phyloP scores from a whole-genome alignment of 75 land plant species.

The Pinus tabuliformis region DNA sequence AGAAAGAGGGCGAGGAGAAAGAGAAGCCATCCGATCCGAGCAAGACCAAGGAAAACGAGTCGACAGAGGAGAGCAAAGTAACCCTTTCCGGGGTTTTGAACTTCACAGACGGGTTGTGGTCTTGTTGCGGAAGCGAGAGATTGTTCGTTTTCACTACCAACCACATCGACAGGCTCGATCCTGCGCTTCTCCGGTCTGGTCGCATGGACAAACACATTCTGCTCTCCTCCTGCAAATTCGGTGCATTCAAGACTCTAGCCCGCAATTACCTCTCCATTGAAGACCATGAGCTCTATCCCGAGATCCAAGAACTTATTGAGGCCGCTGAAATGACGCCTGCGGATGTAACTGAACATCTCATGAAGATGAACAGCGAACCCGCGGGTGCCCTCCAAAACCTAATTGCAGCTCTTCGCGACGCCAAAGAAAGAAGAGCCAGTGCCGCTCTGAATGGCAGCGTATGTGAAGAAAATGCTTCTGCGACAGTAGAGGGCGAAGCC shows the following conservation, averaged over 20 bases:
- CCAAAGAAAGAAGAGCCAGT: background rate
- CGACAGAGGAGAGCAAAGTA: constrained; percentile 20
- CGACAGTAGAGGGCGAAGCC: no score
- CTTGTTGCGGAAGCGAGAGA: constrained; percentile 62
- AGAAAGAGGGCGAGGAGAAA: background rate
- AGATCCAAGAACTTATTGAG: constrained; percentile 1
- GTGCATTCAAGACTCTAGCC: constrained; percentile 44
- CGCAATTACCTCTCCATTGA: constrained; percentile 35
- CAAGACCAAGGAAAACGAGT: background rate
- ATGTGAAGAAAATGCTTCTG: no score
- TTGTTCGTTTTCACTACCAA: constrained; percentile 76
- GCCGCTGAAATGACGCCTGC: constrained; percentile 49
- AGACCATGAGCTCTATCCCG: constrained; percentile 33
- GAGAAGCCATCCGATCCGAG: background rate
- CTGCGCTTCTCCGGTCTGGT: constrained; percentile 62
- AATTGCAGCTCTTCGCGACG: background rate
- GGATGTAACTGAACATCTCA: constrained; percentile 28
- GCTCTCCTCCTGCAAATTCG: constrained; percentile 50
- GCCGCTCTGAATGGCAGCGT: no score
- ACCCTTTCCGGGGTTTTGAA: constrained; percentile 69
- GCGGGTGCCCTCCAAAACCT: background rate
- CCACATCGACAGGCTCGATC: constrained; percentile 48
- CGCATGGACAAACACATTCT: constrained; percentile 78
- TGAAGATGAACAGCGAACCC: background rate
- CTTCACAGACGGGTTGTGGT: constrained; percentile 69